Base-by-base conservation (phyloP, 805 yeast genomes). In the Saturnispora saitoi region DNA sequence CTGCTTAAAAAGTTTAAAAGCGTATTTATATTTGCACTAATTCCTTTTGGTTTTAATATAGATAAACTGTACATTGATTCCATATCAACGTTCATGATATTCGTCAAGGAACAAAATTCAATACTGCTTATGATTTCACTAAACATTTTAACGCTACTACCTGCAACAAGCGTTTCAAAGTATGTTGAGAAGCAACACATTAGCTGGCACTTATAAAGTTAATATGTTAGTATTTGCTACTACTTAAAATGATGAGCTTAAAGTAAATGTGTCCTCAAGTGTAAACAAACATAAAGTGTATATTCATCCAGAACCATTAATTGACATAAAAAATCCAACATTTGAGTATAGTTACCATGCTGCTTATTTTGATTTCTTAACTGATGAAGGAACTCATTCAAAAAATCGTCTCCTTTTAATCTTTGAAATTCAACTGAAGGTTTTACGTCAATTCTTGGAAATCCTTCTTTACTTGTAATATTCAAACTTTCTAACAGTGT, bases 11-110 rank as follows among this genome's bases (percentile, higher is more conserved):
- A 19, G 37, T 59, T 51, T 37, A 56, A 54, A 3, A 58, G 51
- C 8, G 54, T 55, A 6, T 15, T 47, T 36, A 43, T 51, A 49
- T 52, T 37, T 46, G 42, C 19, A 5, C 52, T 54, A 37, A 54
- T 14, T 4, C 17, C 29, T 7, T 29, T 32, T 7, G 14, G 2
- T 3, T 39, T 32, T 51, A 43, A 43, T 4, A 67, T 55, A 14
- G 52, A 47, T 7, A 67, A 40, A 1, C 67, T 61, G 36, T 52
- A 50, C n/a, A 59, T 50, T 6, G 67, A 47, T 28, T 65, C 66
- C 8, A 52, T 36, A 39, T 67, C 68, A 22, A 68, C 47, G 32
- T 53, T 54, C 60, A 67, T 50, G 3, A 48, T 31, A 10, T 24
- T 57, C 39, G 9, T 50, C 20, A 1, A 53, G 12, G 10, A 38